These are phyloP conservation scores for Ceratobasidium sp. DNA, from an alignment of 1,284 basidiomycete genomes.

Conservation along the genomic window DNA sequence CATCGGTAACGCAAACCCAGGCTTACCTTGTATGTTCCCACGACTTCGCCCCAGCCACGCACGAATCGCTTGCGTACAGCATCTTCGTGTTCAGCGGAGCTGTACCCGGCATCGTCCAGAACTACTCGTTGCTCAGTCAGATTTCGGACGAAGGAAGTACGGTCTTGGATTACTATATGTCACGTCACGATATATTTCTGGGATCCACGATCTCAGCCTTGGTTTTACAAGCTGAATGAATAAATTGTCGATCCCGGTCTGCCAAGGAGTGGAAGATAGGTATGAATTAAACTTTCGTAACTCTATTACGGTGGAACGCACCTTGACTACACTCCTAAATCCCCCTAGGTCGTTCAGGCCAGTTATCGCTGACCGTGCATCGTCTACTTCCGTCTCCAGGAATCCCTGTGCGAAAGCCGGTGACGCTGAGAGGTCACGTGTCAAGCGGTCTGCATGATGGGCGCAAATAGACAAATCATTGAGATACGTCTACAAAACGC, in stretches of 20 bases:
- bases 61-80: slow-evolving; percentile 88
- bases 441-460: slow-evolving; percentile 80
- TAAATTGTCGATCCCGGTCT: slow-evolving; percentile 90
- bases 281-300: slow-evolving; percentile 45
- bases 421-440: slow-evolving; percentile 72
- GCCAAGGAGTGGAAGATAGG: slow-evolving; percentile 42
- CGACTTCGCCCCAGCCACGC: slow-evolving; percentile 83
- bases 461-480: slow-evolving; percentile 57
- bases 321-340: slow-evolving; percentile 38
- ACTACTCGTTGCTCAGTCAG: slow-evolving; percentile 53
- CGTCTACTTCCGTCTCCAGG: slow-evolving; percentile 65
- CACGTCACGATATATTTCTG: slow-evolving; percentile 90
- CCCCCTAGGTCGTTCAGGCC: slow-evolving; percentile 33
- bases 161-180: slow-evolving; percentile 63
- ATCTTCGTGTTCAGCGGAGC: slow-evolving; percentile 86
- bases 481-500: slow-evolving; percentile 83
- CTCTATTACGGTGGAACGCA: slow-evolving; percentile 46
- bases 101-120: slow-evolving; percentile 88
- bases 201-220: slow-evolving; percentile 81
- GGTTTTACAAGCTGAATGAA: slow-evolving; percentile 94
- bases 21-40: slow-evolving; percentile 85
- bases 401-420: slow-evolving; percentile 75
- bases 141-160: background rate
- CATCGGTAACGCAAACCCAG: background rate
- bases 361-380: slow-evolving; percentile 51